Conservation (phyloP, 768 basidiomycete genomes). For the Boletus rubropictus region DNA sequence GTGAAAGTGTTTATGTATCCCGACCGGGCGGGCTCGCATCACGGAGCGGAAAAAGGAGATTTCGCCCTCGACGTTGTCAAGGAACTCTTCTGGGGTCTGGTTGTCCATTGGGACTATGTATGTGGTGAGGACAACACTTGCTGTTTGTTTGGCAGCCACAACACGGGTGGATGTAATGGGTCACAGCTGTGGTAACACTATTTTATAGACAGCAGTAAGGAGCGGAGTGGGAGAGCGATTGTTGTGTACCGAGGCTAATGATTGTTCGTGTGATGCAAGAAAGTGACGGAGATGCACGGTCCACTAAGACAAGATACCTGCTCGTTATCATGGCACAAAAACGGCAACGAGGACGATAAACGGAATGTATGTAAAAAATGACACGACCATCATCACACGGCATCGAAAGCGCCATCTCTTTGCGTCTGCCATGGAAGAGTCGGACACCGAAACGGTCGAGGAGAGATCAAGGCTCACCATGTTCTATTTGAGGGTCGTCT, state of each 20-base stretch:
- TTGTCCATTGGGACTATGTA: slow-evolving; percentile 20
- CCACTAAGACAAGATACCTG: slow-evolving; percentile 10
- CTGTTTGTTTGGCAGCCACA: slow-evolving; percentile 24
- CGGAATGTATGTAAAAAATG: slow-evolving; percentile 70
- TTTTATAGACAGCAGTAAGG: slow-evolving; percentile 25
- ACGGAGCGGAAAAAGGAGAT: slow-evolving; percentile 80
- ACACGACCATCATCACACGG: slow-evolving; percentile 63
- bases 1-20: slow-evolving; percentile 79
- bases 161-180: too few species aligned
- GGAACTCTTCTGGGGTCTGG: slow-evolving; percentile 38
- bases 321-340: slow-evolving; percentile 40
- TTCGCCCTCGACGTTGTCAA: slow-evolving; percentile 75
- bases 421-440: slow-evolving; percentile 45
- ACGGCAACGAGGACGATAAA: slow-evolving; percentile 71
- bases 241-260: too few species aligned
- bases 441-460: slow-evolving; percentile 1
- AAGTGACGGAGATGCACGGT: slow-evolving; percentile 5
- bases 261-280: slow-evolving; percentile 24
- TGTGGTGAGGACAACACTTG: not conserved
- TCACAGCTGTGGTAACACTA: too few species aligned
- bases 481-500: slow-evolving; percentile 76
- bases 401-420: slow-evolving; percentile 70
- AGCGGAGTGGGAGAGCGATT: slow-evolving; percentile 20
- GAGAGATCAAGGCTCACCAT: slow-evolving; percentile 42
- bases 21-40: slow-evolving; percentile 77